Conservation (phyloP, 2,329 filamentous ascomycete species). For the Apiospora sp. region DNA sequence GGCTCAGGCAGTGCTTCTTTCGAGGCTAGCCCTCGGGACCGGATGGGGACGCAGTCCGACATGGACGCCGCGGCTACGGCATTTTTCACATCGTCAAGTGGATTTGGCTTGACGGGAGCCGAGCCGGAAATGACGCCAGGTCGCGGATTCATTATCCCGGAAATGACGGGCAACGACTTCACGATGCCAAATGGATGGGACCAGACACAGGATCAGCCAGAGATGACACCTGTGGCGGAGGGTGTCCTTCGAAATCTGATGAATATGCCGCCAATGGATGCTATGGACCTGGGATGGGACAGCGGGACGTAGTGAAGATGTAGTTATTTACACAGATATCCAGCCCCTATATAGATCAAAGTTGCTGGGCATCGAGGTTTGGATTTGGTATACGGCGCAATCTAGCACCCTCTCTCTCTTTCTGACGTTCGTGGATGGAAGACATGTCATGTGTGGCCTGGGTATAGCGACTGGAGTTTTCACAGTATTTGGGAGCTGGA, state of each 20-base stretch:
- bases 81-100: constrained; percentile 50
- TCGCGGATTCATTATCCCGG: constrained; percentile 45
- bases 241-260: constrained; percentile 65
- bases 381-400: neutral
- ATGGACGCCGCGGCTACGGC: constrained; percentile 46
- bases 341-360: neutral
- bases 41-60: constrained; percentile 47
- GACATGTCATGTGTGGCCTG: neutral
- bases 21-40: constrained; percentile 58
- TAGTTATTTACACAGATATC: neutral
- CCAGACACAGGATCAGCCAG: constrained; percentile 50
- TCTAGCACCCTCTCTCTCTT: neutral
- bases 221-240: constrained; percentile 62
- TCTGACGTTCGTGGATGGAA: neutral
- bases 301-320: neutral
- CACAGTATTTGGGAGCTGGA: neutral
- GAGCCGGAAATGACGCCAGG: constrained; percentile 45
- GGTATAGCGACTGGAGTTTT: constrained; percentile 16
- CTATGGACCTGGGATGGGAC: constrained; percentile 62
- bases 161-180: constrained; percentile 50
- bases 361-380: neutral
- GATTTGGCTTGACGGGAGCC: constrained; percentile 43
- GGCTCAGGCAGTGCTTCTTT: constrained; percentile 56
- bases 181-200: constrained; percentile 55
- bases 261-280: constrained; percentile 64